Conservation (phyloP, 139 green algal genomes). For the Haematococcus lacustris region DNA sequence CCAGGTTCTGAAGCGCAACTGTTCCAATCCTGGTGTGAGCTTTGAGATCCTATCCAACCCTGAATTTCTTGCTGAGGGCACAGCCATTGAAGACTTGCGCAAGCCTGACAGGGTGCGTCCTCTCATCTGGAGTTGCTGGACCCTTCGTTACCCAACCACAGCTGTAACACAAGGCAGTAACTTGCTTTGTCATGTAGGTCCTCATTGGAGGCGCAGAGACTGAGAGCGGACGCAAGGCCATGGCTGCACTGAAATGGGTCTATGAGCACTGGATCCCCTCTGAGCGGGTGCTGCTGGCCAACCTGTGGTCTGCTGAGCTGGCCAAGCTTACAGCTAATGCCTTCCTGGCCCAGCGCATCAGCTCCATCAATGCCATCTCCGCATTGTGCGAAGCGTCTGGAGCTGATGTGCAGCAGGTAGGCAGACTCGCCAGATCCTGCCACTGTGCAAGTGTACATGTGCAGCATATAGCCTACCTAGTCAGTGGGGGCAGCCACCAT, state of each 20-base stretch:
- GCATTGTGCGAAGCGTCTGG: slow-evolving; percentile 94
- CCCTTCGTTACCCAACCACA: no score
- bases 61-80: slow-evolving; percentile 89
- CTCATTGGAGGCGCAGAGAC: slow-evolving; percentile 85
- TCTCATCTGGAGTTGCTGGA: no score
- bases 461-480: no score
- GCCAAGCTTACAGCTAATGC: slow-evolving; percentile 97
- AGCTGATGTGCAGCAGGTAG: slow-evolving; percentile 85
- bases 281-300: slow-evolving; percentile 89
- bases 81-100: slow-evolving; percentile 77
- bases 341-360: slow-evolving; percentile 97
- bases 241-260: slow-evolving; percentile 70
- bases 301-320: slow-evolving; percentile 97
- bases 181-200: no score
- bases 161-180: no score
- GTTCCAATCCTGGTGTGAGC: slow-evolving; percentile 53
- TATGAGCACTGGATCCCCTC: slow-evolving; percentile 94
- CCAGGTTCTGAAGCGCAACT: slow-evolving; percentile 77
- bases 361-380: slow-evolving; percentile 97
- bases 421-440: no score
- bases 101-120: slow-evolving; percentile 63
- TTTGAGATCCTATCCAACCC: slow-evolving; percentile 97
- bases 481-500: no score
- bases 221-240: slow-evolving; percentile 57
- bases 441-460: no score